A percentile compares a stretch with the other conserved stretches of the same genome.
These are phyloP conservation scores for Lanmaoa pseudosensibilis DNA, from an alignment of 768 basidiomycete genomes.

Conservation along the genomic window DNA sequence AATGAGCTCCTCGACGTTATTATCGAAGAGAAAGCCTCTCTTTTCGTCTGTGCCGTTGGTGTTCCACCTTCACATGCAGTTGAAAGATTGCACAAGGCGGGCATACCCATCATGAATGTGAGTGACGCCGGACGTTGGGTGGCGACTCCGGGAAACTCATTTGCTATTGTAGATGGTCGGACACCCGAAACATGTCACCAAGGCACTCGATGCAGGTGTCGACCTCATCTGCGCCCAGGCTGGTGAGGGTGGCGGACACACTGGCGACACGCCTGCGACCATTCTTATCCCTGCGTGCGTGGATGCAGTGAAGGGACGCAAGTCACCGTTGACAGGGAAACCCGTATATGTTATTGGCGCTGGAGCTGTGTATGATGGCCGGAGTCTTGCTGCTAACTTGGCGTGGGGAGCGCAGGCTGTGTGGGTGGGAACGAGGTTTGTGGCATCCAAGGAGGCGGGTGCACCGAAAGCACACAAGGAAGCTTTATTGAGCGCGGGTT, in stretches of 20 bases:
- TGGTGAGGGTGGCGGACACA: conserved; percentile 89
- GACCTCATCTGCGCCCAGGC: conserved; percentile 95
- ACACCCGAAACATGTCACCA: conserved; percentile 86
- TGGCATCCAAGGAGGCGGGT: conserved; percentile 75
- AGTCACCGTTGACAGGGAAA: conserved; percentile 75
- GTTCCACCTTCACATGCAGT: conserved; percentile 81
- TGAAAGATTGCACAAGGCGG: conserved; percentile 78
- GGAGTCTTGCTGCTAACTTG: conserved; percentile 83
- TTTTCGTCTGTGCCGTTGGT: conserved; percentile 92
- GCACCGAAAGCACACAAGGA: conserved; percentile 88
- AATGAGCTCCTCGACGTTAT: conserved; percentile 85
- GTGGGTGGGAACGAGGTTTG: conserved; percentile 89
- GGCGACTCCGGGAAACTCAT: background rate
- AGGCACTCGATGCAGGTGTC: conserved; percentile 80
- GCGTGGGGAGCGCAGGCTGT: conserved; percentile 89
- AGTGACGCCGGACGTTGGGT: conserved; percentile 15
- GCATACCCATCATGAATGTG: conserved; percentile 87
- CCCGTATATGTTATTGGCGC: conserved; percentile 90
- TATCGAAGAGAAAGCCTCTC: conserved; percentile 82
- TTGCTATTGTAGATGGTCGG: conserved; percentile 68
- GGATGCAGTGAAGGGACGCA: conserved; percentile 74
- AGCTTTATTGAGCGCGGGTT: conserved; percentile 63
- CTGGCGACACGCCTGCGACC: conserved; percentile 79
- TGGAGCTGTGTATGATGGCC: conserved; percentile 88
- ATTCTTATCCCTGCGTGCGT: conserved; percentile 92